A percentile compares a stretch with the other conserved stretches of the same genome.
These are phyloP conservation scores for Sarocladium kiliense DNA, from an alignment of 2,329 filamentous ascomycete genomes.

Conservation along the genomic window DNA sequence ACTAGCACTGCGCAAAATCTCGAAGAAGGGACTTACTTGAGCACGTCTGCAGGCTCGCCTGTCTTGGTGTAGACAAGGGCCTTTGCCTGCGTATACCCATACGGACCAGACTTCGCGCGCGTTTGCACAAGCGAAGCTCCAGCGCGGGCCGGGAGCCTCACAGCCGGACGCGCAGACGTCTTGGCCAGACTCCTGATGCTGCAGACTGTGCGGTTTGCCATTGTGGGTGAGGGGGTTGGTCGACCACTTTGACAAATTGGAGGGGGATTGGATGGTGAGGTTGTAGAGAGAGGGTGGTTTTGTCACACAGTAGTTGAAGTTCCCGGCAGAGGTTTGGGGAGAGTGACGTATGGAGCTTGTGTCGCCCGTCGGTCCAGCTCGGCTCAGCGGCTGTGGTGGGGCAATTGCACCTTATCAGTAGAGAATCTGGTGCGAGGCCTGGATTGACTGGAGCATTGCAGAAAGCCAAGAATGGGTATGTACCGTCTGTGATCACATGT, in stretches of 20 bases:
- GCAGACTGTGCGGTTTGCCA: neutral
- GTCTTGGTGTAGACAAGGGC: conserved; percentile 70
- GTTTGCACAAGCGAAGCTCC: neutral
- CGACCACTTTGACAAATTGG: neutral
- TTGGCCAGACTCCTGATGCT: neutral
- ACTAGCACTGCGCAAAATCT: neutral
- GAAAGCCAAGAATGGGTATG: too few species aligned
- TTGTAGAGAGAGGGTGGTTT: neutral
- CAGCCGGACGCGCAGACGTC: neutral
- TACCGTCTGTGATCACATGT: too few species aligned
- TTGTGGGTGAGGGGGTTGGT: neutral
- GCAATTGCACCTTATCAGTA: too few species aligned
- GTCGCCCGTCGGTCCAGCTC: conserved; percentile 2
- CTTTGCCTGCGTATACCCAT: conserved; percentile 82
- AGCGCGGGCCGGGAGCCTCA: neutral
- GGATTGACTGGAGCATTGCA: too few species aligned
- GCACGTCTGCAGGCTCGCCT: conserved; percentile 69
- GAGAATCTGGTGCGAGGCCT: too few species aligned
- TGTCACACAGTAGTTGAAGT: neutral
- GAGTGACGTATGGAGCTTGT: conserved; percentile 7
- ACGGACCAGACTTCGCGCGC: conserved; percentile 51
- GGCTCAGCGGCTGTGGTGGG: too few species aligned
- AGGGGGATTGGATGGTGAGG: neutral
- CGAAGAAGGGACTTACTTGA: conserved; percentile 40
- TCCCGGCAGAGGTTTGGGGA: neutral